Percentiles rank a stretch among this genome's conserved stretches.
Evolutionary conservation across 306 rosid genomes (phyloP).

Genomic region (Begonia peltatifolia): DNA sequence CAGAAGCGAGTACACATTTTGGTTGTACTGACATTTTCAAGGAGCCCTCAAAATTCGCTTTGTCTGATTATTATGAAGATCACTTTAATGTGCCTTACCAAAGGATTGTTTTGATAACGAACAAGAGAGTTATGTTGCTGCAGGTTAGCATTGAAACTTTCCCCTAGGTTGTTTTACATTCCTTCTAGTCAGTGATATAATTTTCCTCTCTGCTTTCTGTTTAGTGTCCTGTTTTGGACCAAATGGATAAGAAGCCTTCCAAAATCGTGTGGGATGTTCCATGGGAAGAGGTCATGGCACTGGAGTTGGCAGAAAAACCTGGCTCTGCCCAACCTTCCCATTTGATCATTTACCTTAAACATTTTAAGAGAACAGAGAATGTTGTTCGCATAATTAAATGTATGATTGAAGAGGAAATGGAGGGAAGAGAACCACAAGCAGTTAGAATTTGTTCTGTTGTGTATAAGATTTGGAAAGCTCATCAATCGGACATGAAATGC

Average conservation of each 20-base stretch:
- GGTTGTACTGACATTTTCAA: constrained; percentile 93
- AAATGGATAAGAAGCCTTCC: constrained; percentile 83
- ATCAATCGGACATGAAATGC: constrained; percentile 59
- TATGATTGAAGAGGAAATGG: constrained; percentile 35
- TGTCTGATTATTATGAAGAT: constrained; percentile 83
- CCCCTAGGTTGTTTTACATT: constrained; percentile 2
- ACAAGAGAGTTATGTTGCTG: constrained; percentile 75
- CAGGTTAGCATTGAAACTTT: constrained; percentile 48
- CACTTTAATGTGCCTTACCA: constrained; percentile 65
- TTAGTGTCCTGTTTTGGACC: constrained; percentile 75
- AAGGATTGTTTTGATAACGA: constrained; percentile 74
- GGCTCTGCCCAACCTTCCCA: constrained; percentile 64
- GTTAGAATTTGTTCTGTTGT: constrained; percentile 58
- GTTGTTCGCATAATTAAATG: constrained; percentile 75
- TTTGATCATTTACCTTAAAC: constrained; percentile 82
- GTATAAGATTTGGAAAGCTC: constrained; percentile 60
- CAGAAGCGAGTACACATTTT: constrained; percentile 78
- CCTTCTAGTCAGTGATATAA: constrained; percentile 21
- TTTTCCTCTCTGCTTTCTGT: constrained; percentile 10
- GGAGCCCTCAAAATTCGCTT: constrained; percentile 91
- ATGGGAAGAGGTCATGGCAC: constrained; percentile 87
- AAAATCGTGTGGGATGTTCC: constrained; percentile 92
- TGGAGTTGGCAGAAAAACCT: constrained; percentile 70
- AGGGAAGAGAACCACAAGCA: constrained; percentile 68
- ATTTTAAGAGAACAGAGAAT: constrained; percentile 65